Evolutionary conservation across 495 filamentous ascomycete genomes (phyloP).

Genomic region (Astrothelium macrocarpum): DNA sequence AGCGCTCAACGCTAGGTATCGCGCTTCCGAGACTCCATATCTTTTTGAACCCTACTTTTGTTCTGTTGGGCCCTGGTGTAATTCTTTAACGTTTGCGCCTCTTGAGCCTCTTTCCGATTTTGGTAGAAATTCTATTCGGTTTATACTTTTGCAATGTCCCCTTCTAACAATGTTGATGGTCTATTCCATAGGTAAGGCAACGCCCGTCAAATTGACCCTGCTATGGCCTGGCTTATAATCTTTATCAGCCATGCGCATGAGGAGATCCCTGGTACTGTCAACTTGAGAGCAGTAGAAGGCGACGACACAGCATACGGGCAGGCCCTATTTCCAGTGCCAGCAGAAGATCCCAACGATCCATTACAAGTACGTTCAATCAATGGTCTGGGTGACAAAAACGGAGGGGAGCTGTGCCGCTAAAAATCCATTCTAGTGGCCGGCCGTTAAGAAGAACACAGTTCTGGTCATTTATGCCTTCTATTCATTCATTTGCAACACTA

Average conservation of each 20-base stretch:
- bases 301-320: conserved; percentile 54
- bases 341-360: conserved; percentile 58
- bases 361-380: conserved; percentile 14
- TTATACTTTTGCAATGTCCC: background rate
- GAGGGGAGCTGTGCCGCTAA: background rate
- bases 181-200: background rate
- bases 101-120: background rate
- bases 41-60: background rate
- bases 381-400: background rate
- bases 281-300: conserved; percentile 46
- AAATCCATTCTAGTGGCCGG: conserved; percentile 40
- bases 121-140: background rate
- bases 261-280: conserved; percentile 49
- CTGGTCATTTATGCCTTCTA: conserved; percentile 49
- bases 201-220: background rate
- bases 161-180: background rate
- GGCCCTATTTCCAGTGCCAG: conserved; percentile 52
- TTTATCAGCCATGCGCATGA: conserved; percentile 45
- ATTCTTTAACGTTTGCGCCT: background rate
- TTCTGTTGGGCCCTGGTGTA: background rate
- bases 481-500: conserved; percentile 52
- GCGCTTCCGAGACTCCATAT: background rate
- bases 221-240: background rate
- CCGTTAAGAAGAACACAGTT: conserved; percentile 50
- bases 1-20: background rate